Percentiles rank a stretch among this genome's conserved stretches.
These are phyloP conservation scores for Fonsecaea nubica DNA, from an alignment of 2,329 filamentous ascomycete species.

Conservation along the genomic window DNA sequence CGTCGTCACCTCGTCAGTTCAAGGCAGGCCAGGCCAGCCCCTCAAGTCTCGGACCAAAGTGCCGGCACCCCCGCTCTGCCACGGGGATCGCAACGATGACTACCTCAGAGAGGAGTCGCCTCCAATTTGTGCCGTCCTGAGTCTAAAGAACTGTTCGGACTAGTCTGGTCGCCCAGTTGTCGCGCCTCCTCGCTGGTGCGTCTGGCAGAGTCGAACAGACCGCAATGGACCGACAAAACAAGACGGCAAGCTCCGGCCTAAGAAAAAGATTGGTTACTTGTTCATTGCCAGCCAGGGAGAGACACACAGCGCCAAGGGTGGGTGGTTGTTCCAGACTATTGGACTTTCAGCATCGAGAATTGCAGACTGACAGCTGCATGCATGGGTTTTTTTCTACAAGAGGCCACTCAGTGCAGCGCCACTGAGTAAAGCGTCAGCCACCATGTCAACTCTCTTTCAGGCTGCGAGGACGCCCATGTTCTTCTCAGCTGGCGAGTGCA, in stretches of 20 bases:
- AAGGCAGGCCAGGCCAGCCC: slow-evolving; percentile 5
- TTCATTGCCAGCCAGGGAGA: background rate
- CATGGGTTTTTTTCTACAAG: background rate
- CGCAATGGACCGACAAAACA: background rate
- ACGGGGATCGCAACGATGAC: background rate
- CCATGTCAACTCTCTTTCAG: background rate
- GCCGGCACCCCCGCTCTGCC: background rate
- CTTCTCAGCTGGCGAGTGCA: background rate
- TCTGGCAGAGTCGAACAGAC: background rate
- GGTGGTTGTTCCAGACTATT: background rate
- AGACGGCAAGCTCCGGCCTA: background rate
- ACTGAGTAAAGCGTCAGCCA: background rate
- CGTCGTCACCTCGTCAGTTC: background rate
- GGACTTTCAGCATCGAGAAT: background rate
- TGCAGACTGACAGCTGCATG: slow-evolving; percentile 1
- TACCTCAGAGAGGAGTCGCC: background rate
- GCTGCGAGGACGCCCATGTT: background rate
- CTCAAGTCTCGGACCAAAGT: background rate
- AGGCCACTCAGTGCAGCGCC: background rate
- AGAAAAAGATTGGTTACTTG: background rate
- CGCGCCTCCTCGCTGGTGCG: background rate
- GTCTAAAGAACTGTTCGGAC: background rate
- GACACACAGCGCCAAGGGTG: background rate
- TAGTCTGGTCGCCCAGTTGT: background rate
- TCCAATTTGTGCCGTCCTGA: slow-evolving; percentile 2